phyloP scores from a whole-genome alignment of 352 stramenopile species.

The Phytophthora tentaculata region DNA sequence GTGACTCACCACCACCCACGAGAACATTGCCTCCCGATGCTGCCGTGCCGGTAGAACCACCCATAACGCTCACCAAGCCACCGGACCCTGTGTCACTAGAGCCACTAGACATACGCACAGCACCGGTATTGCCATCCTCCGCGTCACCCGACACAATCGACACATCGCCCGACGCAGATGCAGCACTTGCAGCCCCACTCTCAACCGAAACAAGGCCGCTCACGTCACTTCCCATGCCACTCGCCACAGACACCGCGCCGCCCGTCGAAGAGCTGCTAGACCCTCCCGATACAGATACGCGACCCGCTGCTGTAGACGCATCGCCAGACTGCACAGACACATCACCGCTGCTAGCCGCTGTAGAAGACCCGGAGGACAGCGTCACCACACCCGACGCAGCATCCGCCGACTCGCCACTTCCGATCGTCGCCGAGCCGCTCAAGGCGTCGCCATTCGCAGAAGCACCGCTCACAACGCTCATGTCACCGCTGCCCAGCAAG shows the following conservation, averaged over 20 bases:
- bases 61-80: constrained; percentile 23
- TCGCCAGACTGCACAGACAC: constrained; percentile 22
- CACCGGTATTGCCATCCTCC: constrained; percentile 26
- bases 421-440: constrained; percentile 8
- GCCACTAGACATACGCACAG: constrained; percentile 27
- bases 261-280: constrained; percentile 29
- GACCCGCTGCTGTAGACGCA: constrained; percentile 12
- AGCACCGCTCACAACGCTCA: constrained; percentile 13
- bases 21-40: constrained; percentile 17
- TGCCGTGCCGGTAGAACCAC: constrained; percentile 16
- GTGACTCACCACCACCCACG: constrained; percentile 14
- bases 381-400: constrained; percentile 15
- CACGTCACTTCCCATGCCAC: constrained; percentile 18
- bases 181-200: constrained; percentile 11
- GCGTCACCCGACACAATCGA: constrained; percentile 17
- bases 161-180: constrained; percentile 17
- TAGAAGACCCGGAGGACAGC: constrained; percentile 19
- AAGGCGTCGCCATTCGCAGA: constrained; percentile 1
- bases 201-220: constrained; percentile 26
- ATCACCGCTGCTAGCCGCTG: constrained; percentile 14
- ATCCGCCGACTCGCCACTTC: constrained; percentile 7
- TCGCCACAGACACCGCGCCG: constrained; percentile 26
- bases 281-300: constrained; percentile 22
- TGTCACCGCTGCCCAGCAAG: constrained; percentile 15
- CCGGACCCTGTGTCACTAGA: constrained; percentile 19